A percentile compares a stretch with the other conserved stretches of the same genome.
phyloP scores from a whole-genome alignment of 2,329 filamentous ascomycete species.

The Colletotrichum camelliae region DNA sequence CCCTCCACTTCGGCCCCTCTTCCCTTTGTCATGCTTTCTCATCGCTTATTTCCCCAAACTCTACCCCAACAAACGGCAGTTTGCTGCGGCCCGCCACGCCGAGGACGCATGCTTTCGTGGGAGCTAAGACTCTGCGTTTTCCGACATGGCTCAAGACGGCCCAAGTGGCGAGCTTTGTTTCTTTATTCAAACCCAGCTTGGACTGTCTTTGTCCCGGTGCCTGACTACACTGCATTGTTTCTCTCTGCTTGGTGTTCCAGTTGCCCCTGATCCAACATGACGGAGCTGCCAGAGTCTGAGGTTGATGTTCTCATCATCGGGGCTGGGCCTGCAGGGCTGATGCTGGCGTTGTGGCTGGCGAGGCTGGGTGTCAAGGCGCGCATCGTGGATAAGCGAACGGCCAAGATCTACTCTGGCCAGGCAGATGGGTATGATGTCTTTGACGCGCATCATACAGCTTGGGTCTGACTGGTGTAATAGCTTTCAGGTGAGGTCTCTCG shows the following conservation, averaged over 20 bases:
- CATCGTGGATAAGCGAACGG: slow-evolving; percentile 49
- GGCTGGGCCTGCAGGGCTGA: slow-evolving; percentile 40
- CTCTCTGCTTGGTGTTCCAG: background rate
- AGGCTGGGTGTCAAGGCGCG: slow-evolving; percentile 43
- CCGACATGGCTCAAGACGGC: background rate
- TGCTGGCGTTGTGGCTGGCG: slow-evolving; percentile 49
- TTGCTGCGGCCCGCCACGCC: background rate
- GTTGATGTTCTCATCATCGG: slow-evolving; percentile 22
- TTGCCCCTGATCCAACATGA: background rate
- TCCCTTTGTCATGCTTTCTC: slow-evolving; percentile 22
- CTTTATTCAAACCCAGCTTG: background rate
- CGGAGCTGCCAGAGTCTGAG: background rate
- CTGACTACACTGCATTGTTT: background rate
- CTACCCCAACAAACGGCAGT: slow-evolving; percentile 1
- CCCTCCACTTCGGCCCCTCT: background rate
- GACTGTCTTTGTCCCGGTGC: background rate
- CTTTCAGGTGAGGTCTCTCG: slow-evolving; percentile 41
- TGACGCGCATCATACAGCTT: background rate
- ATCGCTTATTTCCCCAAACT: slow-evolving; percentile 17
- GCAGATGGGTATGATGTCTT: slow-evolving; percentile 61
- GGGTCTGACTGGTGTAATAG: background rate
- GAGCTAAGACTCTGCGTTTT: background rate
- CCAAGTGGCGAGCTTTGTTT: background rate
- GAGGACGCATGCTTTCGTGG: background rate
- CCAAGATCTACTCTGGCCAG: slow-evolving; percentile 46